Percentiles rank a stretch among this genome's conserved stretches.
phyloP scores from a whole-genome alignment of 2,329 filamentous ascomycete genomes.

The Rhynchosporium secalis region DNA sequence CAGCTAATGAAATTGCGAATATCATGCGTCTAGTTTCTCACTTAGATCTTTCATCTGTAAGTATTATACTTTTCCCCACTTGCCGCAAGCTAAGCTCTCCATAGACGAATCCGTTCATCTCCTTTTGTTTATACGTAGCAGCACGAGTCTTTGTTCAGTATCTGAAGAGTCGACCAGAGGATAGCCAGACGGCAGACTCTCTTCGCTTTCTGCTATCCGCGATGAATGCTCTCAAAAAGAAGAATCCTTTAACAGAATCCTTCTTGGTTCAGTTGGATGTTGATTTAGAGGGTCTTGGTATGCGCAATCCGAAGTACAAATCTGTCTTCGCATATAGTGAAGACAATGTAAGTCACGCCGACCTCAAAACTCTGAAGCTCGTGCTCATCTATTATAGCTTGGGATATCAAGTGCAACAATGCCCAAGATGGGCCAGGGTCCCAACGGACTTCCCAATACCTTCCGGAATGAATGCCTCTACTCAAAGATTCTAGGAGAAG shows the following conservation, averaged over 20 bases:
- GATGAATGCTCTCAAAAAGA: constrained; percentile 84
- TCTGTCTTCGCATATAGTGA: constrained; percentile 51
- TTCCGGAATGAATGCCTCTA: constrained; percentile 26
- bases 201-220: constrained; percentile 88
- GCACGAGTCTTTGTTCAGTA: constrained; percentile 95
- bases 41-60: constrained; percentile 77
- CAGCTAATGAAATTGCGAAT: constrained; percentile 88
- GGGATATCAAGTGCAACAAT: constrained; percentile 31
- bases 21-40: constrained; percentile 96
- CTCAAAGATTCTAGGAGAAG: constrained; percentile 14
- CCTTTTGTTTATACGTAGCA: constrained; percentile 94
- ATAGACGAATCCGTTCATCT: constrained; percentile 93
- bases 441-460: not conserved
- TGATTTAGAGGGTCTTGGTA: constrained; percentile 74
- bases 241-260: constrained; percentile 89
- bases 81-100: constrained; percentile 26
- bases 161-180: constrained; percentile 88
- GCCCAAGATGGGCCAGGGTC: constrained; percentile 20
- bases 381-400: constrained; percentile 30
- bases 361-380: not conserved
- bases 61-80: constrained; percentile 37
- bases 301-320: constrained; percentile 58
- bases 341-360: constrained; percentile 37
- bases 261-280: constrained; percentile 93
- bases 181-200: constrained; percentile 74